Evolutionary conservation across 352 stramenopile species (phyloP).

Genomic region (Thalassiosira mediterranea): DNA sequence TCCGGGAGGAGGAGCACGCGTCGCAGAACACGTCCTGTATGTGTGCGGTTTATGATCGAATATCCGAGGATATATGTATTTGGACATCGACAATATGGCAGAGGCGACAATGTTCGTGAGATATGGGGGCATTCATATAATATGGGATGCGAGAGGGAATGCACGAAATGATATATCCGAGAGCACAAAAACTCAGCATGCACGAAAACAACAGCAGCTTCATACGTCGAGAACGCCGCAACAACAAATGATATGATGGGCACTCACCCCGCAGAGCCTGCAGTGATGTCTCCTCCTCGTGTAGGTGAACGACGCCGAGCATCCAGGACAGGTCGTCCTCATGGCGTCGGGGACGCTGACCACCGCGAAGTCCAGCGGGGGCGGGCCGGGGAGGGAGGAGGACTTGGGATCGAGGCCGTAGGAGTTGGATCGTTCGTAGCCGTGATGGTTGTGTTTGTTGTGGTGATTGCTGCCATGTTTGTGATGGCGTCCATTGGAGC

Average conservation of each 20-base stretch:
- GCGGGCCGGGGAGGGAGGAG: constrained; percentile 51
- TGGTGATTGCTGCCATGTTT: background rate
- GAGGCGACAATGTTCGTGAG: no score
- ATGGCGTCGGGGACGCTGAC: constrained; percentile 69
- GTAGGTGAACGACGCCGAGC: constrained; percentile 56
- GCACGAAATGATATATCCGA: no score
- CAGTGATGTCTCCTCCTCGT: constrained; percentile 75
- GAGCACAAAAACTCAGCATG: background rate
- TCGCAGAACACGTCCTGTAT: constrained; percentile 76
- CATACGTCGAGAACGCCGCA: background rate
- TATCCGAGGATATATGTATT: no score
- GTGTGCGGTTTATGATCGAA: background rate
- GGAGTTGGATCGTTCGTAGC: constrained; percentile 35
- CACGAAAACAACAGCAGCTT: background rate
- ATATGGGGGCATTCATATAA: no score
- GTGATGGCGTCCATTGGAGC: background rate
- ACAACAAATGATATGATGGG: background rate
- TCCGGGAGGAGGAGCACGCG: constrained; percentile 45
- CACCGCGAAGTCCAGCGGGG: constrained; percentile 66
- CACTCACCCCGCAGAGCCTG: constrained; percentile 65
- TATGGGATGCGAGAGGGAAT: no score
- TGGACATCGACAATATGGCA: no score
- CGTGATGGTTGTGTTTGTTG: constrained; percentile 5
- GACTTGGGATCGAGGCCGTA: constrained; percentile 1
- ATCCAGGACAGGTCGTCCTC: constrained; percentile 61